Evolutionary conservation across 1,284 basidiomycete species (phyloP), one percentile per base, ranked within the genome.

Genomic region (Earliella scabrosa): DNA sequence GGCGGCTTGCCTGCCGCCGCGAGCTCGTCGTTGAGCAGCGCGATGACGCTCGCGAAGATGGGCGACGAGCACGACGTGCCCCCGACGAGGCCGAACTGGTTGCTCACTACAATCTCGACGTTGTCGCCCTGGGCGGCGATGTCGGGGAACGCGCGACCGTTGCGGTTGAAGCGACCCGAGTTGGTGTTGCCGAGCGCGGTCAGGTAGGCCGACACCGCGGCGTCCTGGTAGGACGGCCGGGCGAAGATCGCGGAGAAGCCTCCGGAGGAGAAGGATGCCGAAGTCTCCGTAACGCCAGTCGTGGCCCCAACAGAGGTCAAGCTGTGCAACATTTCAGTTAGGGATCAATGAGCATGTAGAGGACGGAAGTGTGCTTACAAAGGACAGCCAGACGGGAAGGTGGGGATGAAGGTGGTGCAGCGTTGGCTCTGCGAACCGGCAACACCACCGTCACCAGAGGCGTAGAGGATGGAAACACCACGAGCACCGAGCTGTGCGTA

Each of bases 361-460:
- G 14, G 50, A 7, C 1, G 59, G 40, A 31, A 27, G 20, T 11
- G 21, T 47, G 77, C 75, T 69, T 71, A 84, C 86, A 81, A 54
- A 78, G 81, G 59, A 83, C 86, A 82, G 18, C 72, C 73, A 20
- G 82, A 77, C 8, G 89, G 90, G 81, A 92, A 92, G 0, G 70
- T 76, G 11, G 89, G 87, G 58, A 87, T 80, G 80, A 92, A 92
- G 11, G 75, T 68, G 13, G 68, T 68, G 50, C 63, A 77, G 50
- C 77, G 79, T 10, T 73, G 80, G 26, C 81, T 82, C 20, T 80
- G 72, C 18, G 84, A 84, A n/a, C 75, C 81, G 26, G 87, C 86
- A 24, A 91, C 88, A 58, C 88, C 88, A 46, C 66, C 71, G 62
- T 86, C 88, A 53, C 88, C 88, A 53, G 83, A 85, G 18, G 84